Conservation (phyloP, 2,329 filamentous ascomycete species). For the Colletotrichum australisinense region DNA sequence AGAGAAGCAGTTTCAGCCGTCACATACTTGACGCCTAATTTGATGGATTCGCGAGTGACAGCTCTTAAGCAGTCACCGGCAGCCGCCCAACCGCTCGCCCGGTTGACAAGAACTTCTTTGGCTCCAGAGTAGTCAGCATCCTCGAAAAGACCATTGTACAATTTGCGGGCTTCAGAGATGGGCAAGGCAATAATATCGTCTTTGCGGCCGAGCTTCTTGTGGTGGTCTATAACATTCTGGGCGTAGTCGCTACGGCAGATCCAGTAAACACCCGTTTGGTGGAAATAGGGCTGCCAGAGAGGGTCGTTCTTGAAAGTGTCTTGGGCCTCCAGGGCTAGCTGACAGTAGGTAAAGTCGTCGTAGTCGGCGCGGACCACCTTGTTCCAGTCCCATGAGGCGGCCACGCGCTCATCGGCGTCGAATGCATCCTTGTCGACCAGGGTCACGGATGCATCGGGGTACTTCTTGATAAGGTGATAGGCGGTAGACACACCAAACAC, state of each 20-base stretch:
- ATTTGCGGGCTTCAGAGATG: conserved; percentile 56
- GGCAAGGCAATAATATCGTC: conserved; percentile 56
- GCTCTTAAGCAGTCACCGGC: conserved; percentile 67
- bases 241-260: conserved; percentile 64
- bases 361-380: conserved; percentile 80
- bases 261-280: conserved; percentile 70
- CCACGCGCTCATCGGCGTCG: conserved; percentile 59
- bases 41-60: conserved; percentile 63
- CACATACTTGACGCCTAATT: conserved; percentile 69
- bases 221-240: conserved; percentile 64
- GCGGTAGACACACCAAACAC: conserved; percentile 75
- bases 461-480: conserved; percentile 67
- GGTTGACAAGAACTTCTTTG: conserved; percentile 70
- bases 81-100: conserved; percentile 72
- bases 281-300: conserved; percentile 66
- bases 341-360: conserved; percentile 71
- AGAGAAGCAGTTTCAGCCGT: conserved; percentile 61
- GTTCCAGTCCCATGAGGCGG: conserved; percentile 80
- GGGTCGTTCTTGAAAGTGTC: conserved; percentile 69
- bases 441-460: conserved; percentile 62
- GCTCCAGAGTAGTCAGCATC: conserved; percentile 70
- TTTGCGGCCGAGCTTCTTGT: conserved; percentile 55
- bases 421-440: conserved; percentile 68
- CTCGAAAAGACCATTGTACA: conserved; percentile 69
- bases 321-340: conserved; percentile 74